A percentile compares a stretch with the other conserved stretches of the same genome.
Conservation (phyloP, 2,329 filamentous ascomycete genomes). For the Lanzia echinophila region DNA sequence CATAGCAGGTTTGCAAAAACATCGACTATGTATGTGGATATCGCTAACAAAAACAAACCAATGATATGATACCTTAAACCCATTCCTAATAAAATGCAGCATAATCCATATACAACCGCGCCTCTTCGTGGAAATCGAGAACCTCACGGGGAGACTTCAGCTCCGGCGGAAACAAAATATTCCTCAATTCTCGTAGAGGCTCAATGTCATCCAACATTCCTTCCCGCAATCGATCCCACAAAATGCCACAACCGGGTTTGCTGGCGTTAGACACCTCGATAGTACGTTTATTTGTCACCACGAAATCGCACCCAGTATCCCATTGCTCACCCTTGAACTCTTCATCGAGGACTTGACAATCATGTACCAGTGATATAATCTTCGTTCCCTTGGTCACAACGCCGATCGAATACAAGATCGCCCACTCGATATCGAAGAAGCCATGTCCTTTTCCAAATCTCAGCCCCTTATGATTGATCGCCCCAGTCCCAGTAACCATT, state of each 20-base stretch:
- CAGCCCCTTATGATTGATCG: constrained; percentile 34
- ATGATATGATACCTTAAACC: too few relatives aligned
- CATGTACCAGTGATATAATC: constrained; percentile 34
- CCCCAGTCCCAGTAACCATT: constrained; percentile 36
- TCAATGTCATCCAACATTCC: constrained; percentile 34
- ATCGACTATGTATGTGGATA: too few relatives aligned
- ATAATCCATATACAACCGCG: constrained; percentile 6
- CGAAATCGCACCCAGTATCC: constrained; percentile 37
- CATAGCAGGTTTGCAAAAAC: too few relatives aligned
- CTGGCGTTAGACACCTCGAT: constrained; percentile 26
- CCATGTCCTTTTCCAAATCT: constrained; percentile 36
- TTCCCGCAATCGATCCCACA: constrained; percentile 34
- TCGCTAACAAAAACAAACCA: too few relatives aligned
- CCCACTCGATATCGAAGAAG: constrained; percentile 40
- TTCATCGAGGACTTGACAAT: constrained; percentile 36
- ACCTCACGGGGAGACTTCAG: constrained; percentile 6
- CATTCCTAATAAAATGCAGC: constrained; percentile 6
- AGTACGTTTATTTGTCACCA: constrained; percentile 33
- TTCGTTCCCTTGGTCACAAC: constrained; percentile 25
- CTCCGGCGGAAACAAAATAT: constrained; percentile 4
- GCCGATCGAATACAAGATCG: constrained; percentile 32
- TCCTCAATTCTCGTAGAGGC: constrained; percentile 14
- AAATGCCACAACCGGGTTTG: constrained; percentile 33
- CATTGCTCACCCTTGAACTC: constrained; percentile 32
- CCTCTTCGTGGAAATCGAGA: constrained; percentile 5